Conservation (phyloP, 768 basidiomycete genomes). For the Lentinula lateritia region DNA sequence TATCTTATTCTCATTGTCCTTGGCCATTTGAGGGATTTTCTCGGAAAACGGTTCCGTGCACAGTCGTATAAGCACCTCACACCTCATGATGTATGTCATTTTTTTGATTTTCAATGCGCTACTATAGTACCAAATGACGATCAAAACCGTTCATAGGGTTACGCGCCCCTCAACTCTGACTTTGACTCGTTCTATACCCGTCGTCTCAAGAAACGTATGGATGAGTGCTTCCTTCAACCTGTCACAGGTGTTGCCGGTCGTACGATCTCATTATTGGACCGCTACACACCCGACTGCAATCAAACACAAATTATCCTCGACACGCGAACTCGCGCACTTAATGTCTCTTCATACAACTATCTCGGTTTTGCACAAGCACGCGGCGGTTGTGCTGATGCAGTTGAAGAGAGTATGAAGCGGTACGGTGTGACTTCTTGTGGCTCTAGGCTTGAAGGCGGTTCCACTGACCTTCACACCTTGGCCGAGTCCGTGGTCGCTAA, state of each 20-base stretch:
- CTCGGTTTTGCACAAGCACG: conserved; percentile 94
- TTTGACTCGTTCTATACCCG: conserved; percentile 99
- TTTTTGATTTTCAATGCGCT: background rate
- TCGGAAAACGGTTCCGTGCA: conserved; percentile 79
- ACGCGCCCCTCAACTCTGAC: conserved; percentile 94
- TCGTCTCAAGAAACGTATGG: conserved; percentile 88
- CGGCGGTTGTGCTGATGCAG: conserved; percentile 93
- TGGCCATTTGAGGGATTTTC: conserved; percentile 92
- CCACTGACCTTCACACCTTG: conserved; percentile 74
- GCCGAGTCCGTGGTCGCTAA: conserved; percentile 84
- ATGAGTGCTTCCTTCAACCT: conserved; percentile 92
- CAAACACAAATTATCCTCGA: conserved; percentile 74
- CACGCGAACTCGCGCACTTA: conserved; percentile 79
- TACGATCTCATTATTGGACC: conserved; percentile 82
- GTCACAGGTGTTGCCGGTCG: conserved; percentile 94
- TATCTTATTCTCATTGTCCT: conserved; percentile 89
- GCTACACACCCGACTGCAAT: conserved; percentile 78
- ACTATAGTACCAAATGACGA: background rate
- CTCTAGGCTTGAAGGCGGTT: conserved; percentile 78
- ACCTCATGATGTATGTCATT: conserved; percentile 58
- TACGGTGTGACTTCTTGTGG: conserved; percentile 82
- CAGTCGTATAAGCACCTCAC: conserved; percentile 75
- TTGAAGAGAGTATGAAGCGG: conserved; percentile 73
- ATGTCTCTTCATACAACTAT: conserved; percentile 98
- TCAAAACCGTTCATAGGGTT: conserved; percentile 54